These are phyloP conservation scores for Fragaria nilgerrensis DNA, from an alignment of 306 rosid species.

Conservation along the genomic window DNA sequence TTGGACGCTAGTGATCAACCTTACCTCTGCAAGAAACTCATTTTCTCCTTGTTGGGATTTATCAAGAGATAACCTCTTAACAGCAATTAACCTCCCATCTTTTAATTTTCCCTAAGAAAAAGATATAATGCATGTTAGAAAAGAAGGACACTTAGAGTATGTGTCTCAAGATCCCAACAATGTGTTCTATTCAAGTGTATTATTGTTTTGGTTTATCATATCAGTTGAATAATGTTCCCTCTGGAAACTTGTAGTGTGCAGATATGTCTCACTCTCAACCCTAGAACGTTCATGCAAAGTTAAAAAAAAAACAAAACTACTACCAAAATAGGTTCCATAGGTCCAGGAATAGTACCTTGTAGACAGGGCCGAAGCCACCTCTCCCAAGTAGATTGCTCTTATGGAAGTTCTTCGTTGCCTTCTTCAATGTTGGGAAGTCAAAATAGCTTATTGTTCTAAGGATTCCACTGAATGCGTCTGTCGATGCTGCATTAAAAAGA, in stretches of 20 bases:
- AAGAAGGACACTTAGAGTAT: constrained; percentile 13
- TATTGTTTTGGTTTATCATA: not conserved
- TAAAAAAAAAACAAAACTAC: too few relatives aligned
- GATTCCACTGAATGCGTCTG: constrained; percentile 56
- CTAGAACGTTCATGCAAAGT: not conserved
- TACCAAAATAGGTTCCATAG: constrained; percentile 1
- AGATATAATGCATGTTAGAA: not conserved
- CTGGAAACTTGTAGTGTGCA: not conserved
- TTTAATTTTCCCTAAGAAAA: constrained; percentile 61
- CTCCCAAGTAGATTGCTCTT: constrained; percentile 69
- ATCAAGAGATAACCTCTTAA: constrained; percentile 68
- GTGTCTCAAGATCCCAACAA: constrained; percentile 8
- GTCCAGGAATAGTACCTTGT: constrained; percentile 59
- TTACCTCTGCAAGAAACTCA: constrained; percentile 84
- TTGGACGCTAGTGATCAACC: constrained; percentile 80
- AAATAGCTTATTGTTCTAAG: constrained; percentile 61
- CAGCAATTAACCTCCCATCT: constrained; percentile 69
- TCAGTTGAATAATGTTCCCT: not conserved
- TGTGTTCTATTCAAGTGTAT: not conserved
- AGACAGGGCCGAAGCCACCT: constrained; percentile 98
- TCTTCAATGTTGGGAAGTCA: constrained; percentile 58
- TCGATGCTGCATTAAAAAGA: constrained; percentile 35
- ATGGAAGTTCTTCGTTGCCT: constrained; percentile 73
- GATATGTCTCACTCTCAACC: not conserved
- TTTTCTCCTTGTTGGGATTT: constrained; percentile 85